Evolutionary conservation across 1,284 basidiomycete genomes (phyloP).

Genomic region (Cryptococcus maquisensis): DNA sequence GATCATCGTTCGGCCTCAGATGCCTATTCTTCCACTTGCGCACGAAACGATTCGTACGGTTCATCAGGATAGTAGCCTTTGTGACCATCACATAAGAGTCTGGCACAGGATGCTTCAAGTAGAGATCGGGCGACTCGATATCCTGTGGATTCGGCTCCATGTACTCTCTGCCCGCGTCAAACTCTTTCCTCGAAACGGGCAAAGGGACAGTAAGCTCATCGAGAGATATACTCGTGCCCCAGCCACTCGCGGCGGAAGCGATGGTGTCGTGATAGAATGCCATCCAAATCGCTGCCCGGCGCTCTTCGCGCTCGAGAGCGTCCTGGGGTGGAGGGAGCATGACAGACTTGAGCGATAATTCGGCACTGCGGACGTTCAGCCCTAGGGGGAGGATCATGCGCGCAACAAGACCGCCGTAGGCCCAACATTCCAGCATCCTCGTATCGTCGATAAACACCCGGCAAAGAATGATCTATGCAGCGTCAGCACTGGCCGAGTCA

Average conservation of each 20-base stretch:
- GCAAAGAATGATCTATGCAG: constrained; percentile 34
- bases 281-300: constrained; percentile 44
- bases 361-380: constrained; percentile 42
- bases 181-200: constrained; percentile 36
- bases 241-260: constrained; percentile 21
- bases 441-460: constrained; percentile 47
- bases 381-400: constrained; percentile 46
- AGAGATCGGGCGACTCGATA: constrained; percentile 43
- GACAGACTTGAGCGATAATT: constrained; percentile 41
- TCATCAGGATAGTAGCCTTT: constrained; percentile 35
- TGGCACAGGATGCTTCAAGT: constrained; percentile 43
- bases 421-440: constrained; percentile 48
- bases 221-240: constrained; percentile 43
- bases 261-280: constrained; percentile 43
- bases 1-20: constrained; percentile 40
- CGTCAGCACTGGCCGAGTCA: not conserved
- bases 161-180: constrained; percentile 21
- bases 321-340: constrained; percentile 43
- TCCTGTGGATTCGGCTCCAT: constrained; percentile 46
- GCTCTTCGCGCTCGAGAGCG: constrained; percentile 46
- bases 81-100: constrained; percentile 42
- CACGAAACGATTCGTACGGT: constrained; percentile 37
- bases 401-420: constrained; percentile 39
- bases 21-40: constrained; percentile 45
- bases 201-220: constrained; percentile 45